Base-by-base conservation (phyloP, 148 eudicot genomes). In the Chenopodium berlandieri region DNA sequence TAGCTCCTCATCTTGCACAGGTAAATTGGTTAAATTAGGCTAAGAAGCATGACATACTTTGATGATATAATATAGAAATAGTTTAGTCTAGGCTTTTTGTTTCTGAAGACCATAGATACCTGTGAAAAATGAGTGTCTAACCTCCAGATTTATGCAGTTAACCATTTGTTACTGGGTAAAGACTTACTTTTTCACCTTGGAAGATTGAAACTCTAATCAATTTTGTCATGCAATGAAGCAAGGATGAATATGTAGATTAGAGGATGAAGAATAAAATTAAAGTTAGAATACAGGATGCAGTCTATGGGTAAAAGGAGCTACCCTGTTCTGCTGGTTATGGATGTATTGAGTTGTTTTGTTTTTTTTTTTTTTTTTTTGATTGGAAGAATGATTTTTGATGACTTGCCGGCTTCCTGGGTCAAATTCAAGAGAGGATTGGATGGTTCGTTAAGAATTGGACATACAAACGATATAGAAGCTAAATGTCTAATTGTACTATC, bases 1-100 rank as follows among this genome's bases (percentile, higher is more conserved):
- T 96, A 89, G 97, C 98, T 85, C 99, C 99, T 79, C 94, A 89
- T 92, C 91, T 94, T 84, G 89, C 85, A 50, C 97, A 94, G 92
- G 99, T 92, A 81, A 87, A 80, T 63, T 76, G 54, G 54, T 31
- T 13, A 10, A 50, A 40, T 40, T 14, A 58, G 17, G 22, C 23
- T 58, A 80, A 56, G 31, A 76, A 64, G 23, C 71, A 46, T 48
- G 37, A 23, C 66, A 47, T 46, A 46, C 76, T 46, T 64, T 47
- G 60, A 27, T 73, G 76, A 47, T 73, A 17, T 50, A 9, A 67
- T 56, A 10, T 73, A 22, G 4, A 72, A n/a, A 10, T 37, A 10
- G 56, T n/a, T 65, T 65, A 25, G 32, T 67, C 5, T 12, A 67
- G 17, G 16, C 32, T 16, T 67, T 3, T 67, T 17, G 34, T 67